Evolutionary conservation across 768 basidiomycete genomes (phyloP), one percentile per base, ranked within the genome.

Genomic region (Hygrocybe punicea): DNA sequence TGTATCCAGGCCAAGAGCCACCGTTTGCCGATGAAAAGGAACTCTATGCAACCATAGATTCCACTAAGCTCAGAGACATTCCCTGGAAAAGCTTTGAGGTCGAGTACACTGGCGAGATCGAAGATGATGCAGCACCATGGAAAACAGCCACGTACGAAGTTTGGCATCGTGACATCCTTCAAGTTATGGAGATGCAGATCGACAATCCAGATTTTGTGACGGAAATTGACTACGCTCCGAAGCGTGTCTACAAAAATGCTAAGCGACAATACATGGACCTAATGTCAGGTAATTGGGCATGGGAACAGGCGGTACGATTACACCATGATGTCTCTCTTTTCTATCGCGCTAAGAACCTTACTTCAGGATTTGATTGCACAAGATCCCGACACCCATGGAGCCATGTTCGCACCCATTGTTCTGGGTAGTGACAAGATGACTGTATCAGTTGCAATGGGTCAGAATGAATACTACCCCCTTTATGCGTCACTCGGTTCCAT

Each of bases 351-450:
- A 25, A 47, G 53, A 21, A 25, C 44, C 29, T n/a, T n/a, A n/a
- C n/a, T n/a, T n/a, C n/a, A n/a, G n/a, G n/a, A n/a, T n/a, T n/a
- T n/a, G n/a, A n/a, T 72, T 54, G 51, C 65, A 2, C 17, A 61
- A 23, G 56, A 69, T 54, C 48, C 62, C 4, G 17, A 39, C 19
- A 69, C 60, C 6, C 65, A 67, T 45, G 76, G 75, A 4, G 58
- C 69, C 1, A 68, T 73, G 60, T 58, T 73, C 19, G 60, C 70
- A 3, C 65, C 69, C 0, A 57, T 76, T 19, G 55, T 77, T 17
- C 58, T 60, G 1, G 74, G 76, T 1, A 75, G 72, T 53, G 73
- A 80, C 55, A 78, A 78, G 56, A 78, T 76, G 0, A 77, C 74
- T 0, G 74, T 77, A 0, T 78, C 73, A 0, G 71, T 73, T 16